phyloP scores from a whole-genome alignment of 2,329 filamentous ascomycete genomes.

The Macroventuria anomochaeta region DNA sequence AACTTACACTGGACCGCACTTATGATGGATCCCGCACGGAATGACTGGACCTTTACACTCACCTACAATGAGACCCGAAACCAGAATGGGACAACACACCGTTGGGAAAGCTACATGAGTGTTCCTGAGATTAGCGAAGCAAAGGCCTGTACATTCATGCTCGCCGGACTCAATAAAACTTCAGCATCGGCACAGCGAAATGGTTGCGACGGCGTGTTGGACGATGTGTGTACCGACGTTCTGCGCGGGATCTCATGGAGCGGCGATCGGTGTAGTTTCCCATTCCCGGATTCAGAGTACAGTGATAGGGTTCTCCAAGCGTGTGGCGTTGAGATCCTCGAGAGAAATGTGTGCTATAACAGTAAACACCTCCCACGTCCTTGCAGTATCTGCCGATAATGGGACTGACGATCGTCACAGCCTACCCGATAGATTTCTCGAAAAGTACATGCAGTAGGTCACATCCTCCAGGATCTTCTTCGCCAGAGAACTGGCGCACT shows the following conservation, averaged over 20 bases:
- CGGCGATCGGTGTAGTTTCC: background rate
- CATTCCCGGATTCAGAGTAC: background rate
- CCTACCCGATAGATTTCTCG: background rate
- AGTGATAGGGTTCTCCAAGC: background rate
- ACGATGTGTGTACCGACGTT: background rate
- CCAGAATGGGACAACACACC: background rate
- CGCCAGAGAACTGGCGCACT: constrained; percentile 1
- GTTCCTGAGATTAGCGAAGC: constrained; percentile 6
- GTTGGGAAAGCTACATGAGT: constrained; percentile 2
- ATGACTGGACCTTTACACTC: constrained; percentile 13
- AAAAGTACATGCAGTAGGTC: background rate
- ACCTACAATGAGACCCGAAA: constrained; percentile 9
- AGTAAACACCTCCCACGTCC: background rate
- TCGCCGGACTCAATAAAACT: constrained; percentile 5
- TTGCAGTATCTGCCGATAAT: background rate
- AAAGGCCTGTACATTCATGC: constrained; percentile 5
- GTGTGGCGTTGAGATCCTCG: background rate
- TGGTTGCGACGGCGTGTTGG: constrained; percentile 11
- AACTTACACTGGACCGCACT: constrained; percentile 16
- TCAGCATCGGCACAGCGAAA: background rate
- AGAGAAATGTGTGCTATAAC: background rate
- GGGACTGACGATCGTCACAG: background rate
- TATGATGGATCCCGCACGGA: constrained; percentile 15
- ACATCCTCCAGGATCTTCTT: constrained; percentile 1
- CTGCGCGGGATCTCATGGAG: background rate